These are phyloP conservation scores for Xerocomellus dryophilus DNA, from an alignment of 768 basidiomycete species.

Conservation along the genomic window DNA sequence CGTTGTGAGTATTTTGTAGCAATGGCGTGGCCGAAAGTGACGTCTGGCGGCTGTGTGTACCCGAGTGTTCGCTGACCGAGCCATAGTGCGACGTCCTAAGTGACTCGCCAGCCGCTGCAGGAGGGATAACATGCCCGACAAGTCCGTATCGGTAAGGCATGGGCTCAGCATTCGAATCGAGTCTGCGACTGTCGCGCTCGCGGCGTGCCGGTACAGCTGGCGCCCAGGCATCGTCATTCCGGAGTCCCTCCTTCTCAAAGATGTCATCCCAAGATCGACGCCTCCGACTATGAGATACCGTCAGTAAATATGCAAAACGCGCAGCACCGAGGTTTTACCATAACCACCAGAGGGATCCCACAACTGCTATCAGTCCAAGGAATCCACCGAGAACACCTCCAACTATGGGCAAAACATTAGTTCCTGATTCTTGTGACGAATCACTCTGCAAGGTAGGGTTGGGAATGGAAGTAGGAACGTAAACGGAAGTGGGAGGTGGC, in stretches of 20 bases:
- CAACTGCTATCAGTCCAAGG: slow-evolving; percentile 46
- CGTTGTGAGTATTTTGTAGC: slow-evolving; percentile 14
- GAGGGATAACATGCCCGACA: slow-evolving; percentile 44
- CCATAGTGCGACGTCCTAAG: slow-evolving; percentile 35
- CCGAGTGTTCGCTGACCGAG: slow-evolving; percentile 21
- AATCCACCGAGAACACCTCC: slow-evolving; percentile 57
- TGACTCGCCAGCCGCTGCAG: slow-evolving; percentile 29
- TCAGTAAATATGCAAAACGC: slow-evolving; percentile 9
- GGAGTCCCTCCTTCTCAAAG: slow-evolving; percentile 42
- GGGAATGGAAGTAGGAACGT: slow-evolving; percentile 17
- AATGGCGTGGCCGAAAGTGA: slow-evolving; percentile 27
- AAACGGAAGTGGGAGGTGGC: slow-evolving; percentile 30
- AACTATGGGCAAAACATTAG: slow-evolving; percentile 45
- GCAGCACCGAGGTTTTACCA: slow-evolving; percentile 37
- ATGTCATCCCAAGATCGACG: slow-evolving; percentile 50
- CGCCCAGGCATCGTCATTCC: slow-evolving; percentile 24
- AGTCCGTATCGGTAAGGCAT: slow-evolving; percentile 64
- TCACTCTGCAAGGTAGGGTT: slow-evolving; percentile 17
- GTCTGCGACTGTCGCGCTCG: slow-evolving; percentile 26
- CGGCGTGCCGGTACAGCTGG: slow-evolving; percentile 18
- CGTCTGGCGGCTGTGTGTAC: slow-evolving; percentile 22
- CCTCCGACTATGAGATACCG: slow-evolving; percentile 36
- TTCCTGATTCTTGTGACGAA: slow-evolving; percentile 19
- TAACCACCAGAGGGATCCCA: slow-evolving; percentile 47
- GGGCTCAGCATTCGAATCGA: slow-evolving; percentile 38